Evolutionary conservation across 805 yeast genomes (phyloP), one percentile per base, ranked within the genome.

Genomic region (Kluyveromyces aestuarii): DNA sequence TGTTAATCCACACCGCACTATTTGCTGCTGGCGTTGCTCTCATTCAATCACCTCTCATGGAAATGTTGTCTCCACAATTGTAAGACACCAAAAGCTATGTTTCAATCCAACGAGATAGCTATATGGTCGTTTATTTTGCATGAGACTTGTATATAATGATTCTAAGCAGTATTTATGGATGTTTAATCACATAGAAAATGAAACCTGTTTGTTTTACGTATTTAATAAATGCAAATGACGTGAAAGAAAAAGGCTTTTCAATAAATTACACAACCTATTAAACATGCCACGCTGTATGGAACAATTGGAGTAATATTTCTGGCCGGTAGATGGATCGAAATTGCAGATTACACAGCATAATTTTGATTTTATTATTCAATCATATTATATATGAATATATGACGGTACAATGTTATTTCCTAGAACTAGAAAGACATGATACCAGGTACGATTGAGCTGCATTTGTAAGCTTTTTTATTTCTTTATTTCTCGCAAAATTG

Each of bases 31-130:
- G 93, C 64, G 85, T 84, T 56, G 79, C 80, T 21, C 78, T 85
- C 66, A 78, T 86, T 57, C 87, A 82, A 71, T 82, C 89, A 44
- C 84, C 90, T 56, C 68, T 83, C 60, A 82, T 83, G 87, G 91
- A 84, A 50, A 77, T 82, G 79, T 70, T 85, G 70, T 89, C 84
- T 59, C 93, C 93, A 46, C 91, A 84, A 67, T 74, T 66, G 47
- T 66, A 55, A 58, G 27, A 10, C 21, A 14, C 17, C 38, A 17
- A 21, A 21, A 21, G 25, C n/a, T 21, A 21, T 21, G 25, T 21
- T 21, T 3, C 6, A 6, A 21, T 21, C 25, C 25, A 6, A 21
- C 3, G 6, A 21, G 25, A 6, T 21, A 21, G 25, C 25, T 21
- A 21, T 4, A 3, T 21, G 6, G 35, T 30, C 14, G 14, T 30